These are phyloP conservation scores for Diplocarpon rosae DNA, from an alignment of 2,329 filamentous ascomycete species.

Conservation along the genomic window DNA sequence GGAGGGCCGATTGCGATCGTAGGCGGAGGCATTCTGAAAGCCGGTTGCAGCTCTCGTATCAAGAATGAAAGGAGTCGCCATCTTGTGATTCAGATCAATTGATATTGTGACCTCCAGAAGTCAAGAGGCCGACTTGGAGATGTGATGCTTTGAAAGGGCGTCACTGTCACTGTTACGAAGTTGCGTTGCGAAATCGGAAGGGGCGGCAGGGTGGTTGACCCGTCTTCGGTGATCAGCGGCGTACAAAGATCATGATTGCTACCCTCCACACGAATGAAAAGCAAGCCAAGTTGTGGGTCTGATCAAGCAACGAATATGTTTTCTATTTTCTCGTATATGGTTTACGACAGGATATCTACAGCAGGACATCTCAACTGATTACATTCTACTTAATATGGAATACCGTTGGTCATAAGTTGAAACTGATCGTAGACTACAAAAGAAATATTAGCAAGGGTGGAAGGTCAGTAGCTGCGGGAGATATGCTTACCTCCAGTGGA, in stretches of 20 bases:
- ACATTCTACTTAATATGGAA: conserved; percentile 53
- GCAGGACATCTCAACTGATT: background rate
- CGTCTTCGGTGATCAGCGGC: too few relatives aligned
- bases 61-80: conserved; percentile 10
- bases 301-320: too few relatives aligned
- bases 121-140: too few relatives aligned
- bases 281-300: too few relatives aligned
- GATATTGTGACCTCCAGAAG: background rate
- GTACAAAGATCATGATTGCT: too few relatives aligned
- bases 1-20: conserved; percentile 58
- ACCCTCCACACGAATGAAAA: too few relatives aligned
- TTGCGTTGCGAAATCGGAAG: conserved; percentile 2
- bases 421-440: conserved; percentile 80
- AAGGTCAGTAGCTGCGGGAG: background rate
- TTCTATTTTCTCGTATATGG: too few relatives aligned
- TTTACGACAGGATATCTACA: background rate
- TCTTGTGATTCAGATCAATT: background rate
- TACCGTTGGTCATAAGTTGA: conserved; percentile 92
- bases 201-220: background rate
- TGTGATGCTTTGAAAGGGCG: background rate
- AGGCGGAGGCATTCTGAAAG: conserved; percentile 52
- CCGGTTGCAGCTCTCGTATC: conserved; percentile 31
- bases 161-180: background rate
- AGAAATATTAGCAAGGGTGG: background rate
- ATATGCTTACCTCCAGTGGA: conserved; percentile 51